Evolutionary conservation across 2,329 filamentous ascomycete genomes (phyloP).

Genomic region (Aspergillus sp.): DNA sequence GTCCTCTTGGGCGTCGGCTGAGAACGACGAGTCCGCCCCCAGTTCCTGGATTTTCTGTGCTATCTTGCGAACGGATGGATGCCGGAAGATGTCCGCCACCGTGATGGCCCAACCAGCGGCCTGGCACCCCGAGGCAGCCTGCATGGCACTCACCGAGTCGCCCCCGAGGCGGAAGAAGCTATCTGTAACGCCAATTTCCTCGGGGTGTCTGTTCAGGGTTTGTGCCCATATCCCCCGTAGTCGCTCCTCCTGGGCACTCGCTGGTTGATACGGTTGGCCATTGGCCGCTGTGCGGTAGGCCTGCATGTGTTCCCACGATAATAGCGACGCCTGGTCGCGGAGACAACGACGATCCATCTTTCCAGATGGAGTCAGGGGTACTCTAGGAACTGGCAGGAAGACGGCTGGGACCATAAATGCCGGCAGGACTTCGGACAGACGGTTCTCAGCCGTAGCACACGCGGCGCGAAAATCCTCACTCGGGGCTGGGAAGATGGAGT

Average conservation of each 20-base stretch:
- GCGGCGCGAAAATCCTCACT: neutral
- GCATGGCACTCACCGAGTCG: conserved; percentile 25
- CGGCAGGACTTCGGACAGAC: neutral
- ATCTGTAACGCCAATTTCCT: conserved; percentile 12
- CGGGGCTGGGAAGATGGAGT: neutral
- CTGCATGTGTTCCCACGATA: neutral
- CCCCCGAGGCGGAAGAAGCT: conserved; percentile 27
- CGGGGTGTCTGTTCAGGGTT: conserved; percentile 3
- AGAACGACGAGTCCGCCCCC: too few relatives aligned
- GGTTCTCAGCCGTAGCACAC: neutral
- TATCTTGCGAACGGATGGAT: neutral
- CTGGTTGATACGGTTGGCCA: neutral
- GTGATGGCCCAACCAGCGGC: neutral
- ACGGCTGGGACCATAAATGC: conserved; percentile 37
- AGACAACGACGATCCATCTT: conserved; percentile 33
- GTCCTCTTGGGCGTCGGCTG: too few relatives aligned
- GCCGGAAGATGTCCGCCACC: neutral
- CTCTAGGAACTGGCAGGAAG: conserved; percentile 31
- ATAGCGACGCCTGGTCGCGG: conserved; percentile 18
- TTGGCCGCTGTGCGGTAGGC: neutral
- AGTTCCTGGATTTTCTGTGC: neutral
- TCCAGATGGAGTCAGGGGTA: conserved; percentile 39
- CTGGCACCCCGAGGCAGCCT: conserved; percentile 8
- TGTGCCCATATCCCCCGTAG: conserved; percentile 16
- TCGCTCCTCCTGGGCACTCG: conserved; percentile 4